Base-by-base conservation (phyloP, 2,329 filamentous ascomycete species). In the Microsporum ferrugineum region DNA sequence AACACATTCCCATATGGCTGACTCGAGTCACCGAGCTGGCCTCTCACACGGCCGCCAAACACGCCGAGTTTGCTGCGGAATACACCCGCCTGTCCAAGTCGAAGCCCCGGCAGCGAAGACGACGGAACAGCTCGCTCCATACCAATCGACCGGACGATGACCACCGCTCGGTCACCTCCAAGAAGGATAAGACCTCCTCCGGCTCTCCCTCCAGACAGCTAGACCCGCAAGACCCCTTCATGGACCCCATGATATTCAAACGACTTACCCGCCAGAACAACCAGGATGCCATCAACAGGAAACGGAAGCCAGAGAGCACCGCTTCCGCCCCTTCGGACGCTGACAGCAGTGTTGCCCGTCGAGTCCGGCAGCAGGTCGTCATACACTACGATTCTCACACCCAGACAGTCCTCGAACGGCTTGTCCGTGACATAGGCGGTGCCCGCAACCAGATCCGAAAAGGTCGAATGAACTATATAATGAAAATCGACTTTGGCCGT, bases 371-470 rank as follows among this genome's bases (percentile, higher is more conserved):
- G 61, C 88, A 89, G 80, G 86, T 92, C 55, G 86, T 94, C 45
- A 88, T 96, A n/a, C 91, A 90, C 73, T 96, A 96, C 71, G 91
- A 96, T 71, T 89, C 88, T 66, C 86, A 89, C 64, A 86, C 95
- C 2, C 91, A 96, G 71, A 84, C 84, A 58, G 84, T 87, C 43
- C 90, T 96, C 65, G 91, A 95, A 68, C 81, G 87, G 60, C 77
- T 96, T 57, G 91, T 96, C 61, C 86, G 89, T 64, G 87, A 88
- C 61, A 85, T 96, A 39, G 89, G 88, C 3, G 83, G 84, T 1
- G 88, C 88, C 57, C 81, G 91, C 61, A 95, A 95, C 73, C 79
- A 89, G 65, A 86, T 96, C 72, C 86, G 91, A 57, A 95, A 92
- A 74, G 89, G 87, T 59, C 94, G 89, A 75, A 88, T 88, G 59